A percentile compares a stretch with the other conserved stretches of the same genome.
phyloP scores from a whole-genome alignment of 441 rosid species.

The Geranium incanum region DNA sequence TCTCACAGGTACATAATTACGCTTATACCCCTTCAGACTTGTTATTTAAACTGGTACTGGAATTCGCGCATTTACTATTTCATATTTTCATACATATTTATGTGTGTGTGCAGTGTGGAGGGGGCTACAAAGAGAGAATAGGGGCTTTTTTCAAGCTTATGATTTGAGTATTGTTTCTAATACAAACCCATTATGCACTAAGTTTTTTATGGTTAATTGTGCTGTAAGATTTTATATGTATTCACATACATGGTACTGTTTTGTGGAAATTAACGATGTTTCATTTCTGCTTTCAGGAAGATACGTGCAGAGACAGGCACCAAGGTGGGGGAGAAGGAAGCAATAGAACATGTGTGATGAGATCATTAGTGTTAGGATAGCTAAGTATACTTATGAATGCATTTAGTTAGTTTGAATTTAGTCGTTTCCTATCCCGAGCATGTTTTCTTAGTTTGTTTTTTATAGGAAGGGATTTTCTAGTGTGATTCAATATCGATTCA shows the following conservation, averaged over 20 bases:
- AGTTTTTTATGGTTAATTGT: conserved; percentile 13
- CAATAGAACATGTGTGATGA: background rate
- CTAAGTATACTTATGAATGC: background rate
- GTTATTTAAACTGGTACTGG: background rate
- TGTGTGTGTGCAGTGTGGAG: conserved; percentile 52
- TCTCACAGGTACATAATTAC: conserved; percentile 34
- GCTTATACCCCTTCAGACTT: background rate
- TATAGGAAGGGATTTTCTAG: too few species aligned
- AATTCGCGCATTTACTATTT: background rate
- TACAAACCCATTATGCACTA: conserved; percentile 31
- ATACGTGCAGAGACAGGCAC: conserved; percentile 17
- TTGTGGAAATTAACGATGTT: background rate
- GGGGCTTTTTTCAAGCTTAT: conserved; percentile 52
- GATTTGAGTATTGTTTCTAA: conserved; percentile 13
- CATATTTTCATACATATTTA: background rate
- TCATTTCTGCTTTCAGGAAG: conserved; percentile 23
- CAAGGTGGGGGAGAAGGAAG: conserved; percentile 22
- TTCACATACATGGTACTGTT: background rate
- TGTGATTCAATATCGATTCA: too few species aligned
- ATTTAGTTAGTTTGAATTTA: too few species aligned
- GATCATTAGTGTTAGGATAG: background rate
- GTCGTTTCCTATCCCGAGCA: too few species aligned
- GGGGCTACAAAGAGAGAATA: conserved; percentile 56
- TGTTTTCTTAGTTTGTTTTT: too few species aligned
- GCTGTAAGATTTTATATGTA: background rate